These are phyloP conservation scores for Alnus rubra DNA, from an alignment of 306 rosid species.

Conservation along the genomic window DNA sequence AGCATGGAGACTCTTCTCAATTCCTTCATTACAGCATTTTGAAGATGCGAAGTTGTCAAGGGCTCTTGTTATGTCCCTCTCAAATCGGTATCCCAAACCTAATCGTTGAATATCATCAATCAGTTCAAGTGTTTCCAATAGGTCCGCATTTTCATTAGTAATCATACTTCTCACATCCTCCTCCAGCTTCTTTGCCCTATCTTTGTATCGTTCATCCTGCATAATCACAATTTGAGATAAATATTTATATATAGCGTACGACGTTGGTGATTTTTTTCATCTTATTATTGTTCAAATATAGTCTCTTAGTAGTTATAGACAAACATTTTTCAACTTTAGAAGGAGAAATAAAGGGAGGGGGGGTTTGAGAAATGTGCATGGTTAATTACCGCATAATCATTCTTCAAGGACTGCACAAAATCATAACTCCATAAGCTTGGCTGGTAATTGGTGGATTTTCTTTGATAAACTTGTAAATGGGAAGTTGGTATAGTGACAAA, in stretches of 20 bases:
- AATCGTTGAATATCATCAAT: conserved; percentile 38
- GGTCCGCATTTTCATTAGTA: conserved; percentile 15
- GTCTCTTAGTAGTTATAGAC: too few species aligned
- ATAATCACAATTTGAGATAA: not conserved
- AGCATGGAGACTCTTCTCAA: conserved; percentile 23
- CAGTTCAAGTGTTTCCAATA: conserved; percentile 30
- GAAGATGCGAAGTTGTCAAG: conserved; percentile 11
- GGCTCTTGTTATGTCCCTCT: conserved; percentile 36
- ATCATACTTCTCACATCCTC: conserved; percentile 47
- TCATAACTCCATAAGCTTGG: conserved; percentile 49
- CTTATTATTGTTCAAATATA: too few species aligned
- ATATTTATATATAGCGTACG: not conserved
- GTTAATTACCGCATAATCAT: too few species aligned
- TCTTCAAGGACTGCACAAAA: too few species aligned
- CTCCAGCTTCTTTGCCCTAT: conserved; percentile 12
- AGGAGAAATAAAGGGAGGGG: too few species aligned
- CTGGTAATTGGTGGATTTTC: conserved; percentile 45
- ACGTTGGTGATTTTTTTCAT: too few species aligned
- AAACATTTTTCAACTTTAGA: too few species aligned
- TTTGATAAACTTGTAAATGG: not conserved
- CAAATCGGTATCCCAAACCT: conserved; percentile 38
- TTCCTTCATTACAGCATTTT: too few species aligned
- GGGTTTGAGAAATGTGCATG: too few species aligned
- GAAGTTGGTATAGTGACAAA: conserved; percentile 7
- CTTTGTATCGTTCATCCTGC: conserved; percentile 22